Evolutionary conservation across 768 basidiomycete species (phyloP).

Genomic region (Auriculariales sp.): DNA sequence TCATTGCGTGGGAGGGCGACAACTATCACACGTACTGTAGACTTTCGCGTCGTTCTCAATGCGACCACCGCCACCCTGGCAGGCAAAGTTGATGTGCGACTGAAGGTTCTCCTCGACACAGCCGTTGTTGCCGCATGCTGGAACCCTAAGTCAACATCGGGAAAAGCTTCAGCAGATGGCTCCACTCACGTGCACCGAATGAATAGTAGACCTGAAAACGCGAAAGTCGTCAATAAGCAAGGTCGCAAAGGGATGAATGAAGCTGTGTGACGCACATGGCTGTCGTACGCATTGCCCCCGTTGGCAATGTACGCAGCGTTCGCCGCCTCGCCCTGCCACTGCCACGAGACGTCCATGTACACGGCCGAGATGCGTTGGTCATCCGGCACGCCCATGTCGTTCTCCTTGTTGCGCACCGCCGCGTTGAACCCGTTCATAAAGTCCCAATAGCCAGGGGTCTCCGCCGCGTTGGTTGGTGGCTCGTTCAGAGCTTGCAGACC

Average conservation of each 20-base stretch:
- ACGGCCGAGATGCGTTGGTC: neutral
- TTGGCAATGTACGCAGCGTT: neutral
- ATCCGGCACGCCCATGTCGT: neutral
- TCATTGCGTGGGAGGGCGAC: no score
- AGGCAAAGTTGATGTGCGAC: neutral
- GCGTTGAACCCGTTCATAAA: neutral
- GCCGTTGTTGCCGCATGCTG: neutral
- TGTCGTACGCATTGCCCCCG: neutral
- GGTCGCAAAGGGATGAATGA: no score
- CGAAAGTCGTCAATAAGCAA: no score
- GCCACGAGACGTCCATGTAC: neutral
- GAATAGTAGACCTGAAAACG: no score
- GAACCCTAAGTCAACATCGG: no score
- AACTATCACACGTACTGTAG: neutral
- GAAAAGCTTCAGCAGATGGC: no score
- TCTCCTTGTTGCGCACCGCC: neutral
- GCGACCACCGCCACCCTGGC: neutral
- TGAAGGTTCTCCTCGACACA: neutral
- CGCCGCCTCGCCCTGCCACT: neutral
- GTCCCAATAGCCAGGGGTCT: neutral
- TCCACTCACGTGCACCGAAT: no score
- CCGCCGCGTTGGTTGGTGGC: neutral
- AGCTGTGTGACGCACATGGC: no score
- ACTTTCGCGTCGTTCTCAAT: neutral
- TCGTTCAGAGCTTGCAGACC: neutral